A percentile compares a stretch with the other conserved stretches of the same genome.
phyloP scores from a whole-genome alignment of 306 rosid species.

The Rosa lucieae region DNA sequence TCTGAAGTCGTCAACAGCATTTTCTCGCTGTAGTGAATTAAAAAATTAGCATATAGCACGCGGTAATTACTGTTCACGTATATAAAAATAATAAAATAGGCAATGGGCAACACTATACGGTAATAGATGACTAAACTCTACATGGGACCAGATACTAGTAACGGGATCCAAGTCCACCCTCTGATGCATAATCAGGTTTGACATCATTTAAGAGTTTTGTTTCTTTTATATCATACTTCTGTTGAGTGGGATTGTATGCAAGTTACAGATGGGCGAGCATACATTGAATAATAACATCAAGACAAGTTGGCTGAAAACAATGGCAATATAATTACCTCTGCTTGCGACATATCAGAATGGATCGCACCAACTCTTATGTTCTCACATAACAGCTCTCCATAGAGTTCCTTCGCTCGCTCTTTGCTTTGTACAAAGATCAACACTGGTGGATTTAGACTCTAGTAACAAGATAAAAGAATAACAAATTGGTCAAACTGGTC shows the following conservation, averaged over 20 bases:
- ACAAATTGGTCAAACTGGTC: conserved; percentile 26
- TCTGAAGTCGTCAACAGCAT: conserved; percentile 86
- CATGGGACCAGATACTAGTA: neutral
- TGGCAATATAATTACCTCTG: conserved; percentile 51
- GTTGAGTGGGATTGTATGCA: conserved; percentile 1
- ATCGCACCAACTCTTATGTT: conserved; percentile 74
- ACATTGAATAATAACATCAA: neutral
- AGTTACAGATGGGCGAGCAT: neutral
- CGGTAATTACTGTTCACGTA: conserved; percentile 2
- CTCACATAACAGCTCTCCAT: conserved; percentile 71
- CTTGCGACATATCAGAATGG: conserved; percentile 86
- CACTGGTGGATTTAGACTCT: conserved; percentile 91
- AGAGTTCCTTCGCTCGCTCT: conserved; percentile 91
- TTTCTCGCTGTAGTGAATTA: conserved; percentile 65
- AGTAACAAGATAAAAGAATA: conserved; percentile 24
- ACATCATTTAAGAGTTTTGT: conserved; percentile 7
- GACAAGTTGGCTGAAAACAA: conserved; percentile 1
- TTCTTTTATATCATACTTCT: conserved; percentile 4
- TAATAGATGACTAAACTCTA: neutral
- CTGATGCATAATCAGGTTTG: conserved; percentile 1
- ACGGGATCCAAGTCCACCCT: neutral
- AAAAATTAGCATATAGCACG: conserved; percentile 17
- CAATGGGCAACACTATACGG: neutral
- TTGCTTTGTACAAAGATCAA: conserved; percentile 92
- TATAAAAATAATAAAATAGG: conserved; percentile 10